These are phyloP conservation scores for Lobosporangium transversale DNA, from an alignment of 192 early-diverging fungal genomes.

Conservation along the genomic window DNA sequence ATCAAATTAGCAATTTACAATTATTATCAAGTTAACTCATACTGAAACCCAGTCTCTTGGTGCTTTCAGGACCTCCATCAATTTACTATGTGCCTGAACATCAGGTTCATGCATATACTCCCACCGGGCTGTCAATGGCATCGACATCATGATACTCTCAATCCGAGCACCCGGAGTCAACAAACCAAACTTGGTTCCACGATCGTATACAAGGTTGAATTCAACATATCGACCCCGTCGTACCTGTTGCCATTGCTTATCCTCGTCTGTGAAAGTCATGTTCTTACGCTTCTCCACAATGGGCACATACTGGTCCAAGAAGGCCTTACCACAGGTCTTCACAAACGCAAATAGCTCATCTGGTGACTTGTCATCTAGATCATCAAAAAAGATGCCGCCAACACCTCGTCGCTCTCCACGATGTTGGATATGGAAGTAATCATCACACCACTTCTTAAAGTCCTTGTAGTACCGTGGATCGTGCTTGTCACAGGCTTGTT, in stretches of 20 bases:
- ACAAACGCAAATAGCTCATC: constrained; percentile 90
- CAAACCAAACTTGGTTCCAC: constrained; percentile 98
- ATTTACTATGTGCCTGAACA: constrained; percentile 67
- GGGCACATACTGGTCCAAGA: constrained; percentile 90
- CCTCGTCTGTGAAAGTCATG: constrained; percentile 78
- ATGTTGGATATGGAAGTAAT: constrained; percentile 91
- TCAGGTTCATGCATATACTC: constrained; percentile 87
- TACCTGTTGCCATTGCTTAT: constrained; percentile 94
- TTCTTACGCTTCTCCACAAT: constrained; percentile 84
- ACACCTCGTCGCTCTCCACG: constrained; percentile 90
- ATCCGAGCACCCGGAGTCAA: constrained; percentile 95
- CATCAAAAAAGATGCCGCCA: constrained; percentile 99
- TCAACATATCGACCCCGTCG: constrained; percentile 96
- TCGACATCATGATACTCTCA: constrained; percentile 93
- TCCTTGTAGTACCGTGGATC: constrained; percentile 82
- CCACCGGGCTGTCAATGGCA: constrained; percentile 97
- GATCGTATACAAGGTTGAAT: constrained; percentile 96
- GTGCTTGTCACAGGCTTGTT: constrained; percentile 90
- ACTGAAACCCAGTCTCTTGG: constrained; percentile 82
- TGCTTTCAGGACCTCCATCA: constrained; percentile 81
- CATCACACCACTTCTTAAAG: constrained; percentile 98
- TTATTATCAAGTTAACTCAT: neutral
- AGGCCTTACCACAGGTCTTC: constrained; percentile 80
- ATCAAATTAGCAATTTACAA: constrained; percentile 48
- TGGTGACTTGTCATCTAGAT: constrained; percentile 76